Percentiles rank a stretch among this genome's conserved stretches.
These are phyloP conservation scores for Aureobasidium lini DNA, from an alignment of 2,329 filamentous ascomycete species.

Conservation along the genomic window DNA sequence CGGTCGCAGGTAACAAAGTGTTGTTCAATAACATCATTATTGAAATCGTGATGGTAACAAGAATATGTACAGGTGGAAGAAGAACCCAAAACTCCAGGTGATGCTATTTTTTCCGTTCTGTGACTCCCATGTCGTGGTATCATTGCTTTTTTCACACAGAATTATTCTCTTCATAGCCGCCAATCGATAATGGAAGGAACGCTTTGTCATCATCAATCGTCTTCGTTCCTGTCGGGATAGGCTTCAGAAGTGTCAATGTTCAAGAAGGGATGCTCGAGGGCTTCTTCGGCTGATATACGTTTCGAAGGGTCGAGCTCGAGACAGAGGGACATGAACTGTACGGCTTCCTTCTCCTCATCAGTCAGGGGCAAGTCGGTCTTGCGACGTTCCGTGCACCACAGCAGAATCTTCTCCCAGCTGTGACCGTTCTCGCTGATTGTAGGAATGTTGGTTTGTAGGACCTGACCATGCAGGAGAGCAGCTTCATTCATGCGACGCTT, in stretches of 20 bases:
- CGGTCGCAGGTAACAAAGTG: too few species aligned
- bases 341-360: slow-evolving; percentile 62
- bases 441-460: slow-evolving; percentile 88
- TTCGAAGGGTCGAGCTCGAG: slow-evolving; percentile 69
- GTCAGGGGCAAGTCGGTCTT: slow-evolving; percentile 49
- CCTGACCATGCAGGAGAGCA: slow-evolving; percentile 77
- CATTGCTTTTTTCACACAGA: not conserved
- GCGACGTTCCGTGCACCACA: slow-evolving; percentile 80
- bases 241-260: not conserved
- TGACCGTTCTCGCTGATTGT: slow-evolving; percentile 83
- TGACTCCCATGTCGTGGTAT: not conserved
- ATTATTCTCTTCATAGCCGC: not conserved
- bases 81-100: not conserved
- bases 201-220: not conserved
- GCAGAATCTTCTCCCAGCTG: slow-evolving; percentile 82
- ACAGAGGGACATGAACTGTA: slow-evolving; percentile 63
- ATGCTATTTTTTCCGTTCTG: not conserved
- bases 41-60: not conserved
- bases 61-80: not conserved
- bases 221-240: not conserved
- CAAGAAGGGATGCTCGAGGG: slow-evolving; percentile 62
- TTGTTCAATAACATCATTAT: too few species aligned
- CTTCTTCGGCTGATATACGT: slow-evolving; percentile 68
- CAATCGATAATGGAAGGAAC: not conserved
- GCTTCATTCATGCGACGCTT: slow-evolving; percentile 73